A percentile compares a stretch with the other conserved stretches of the same genome.
phyloP scores from a whole-genome alignment of 495 filamentous ascomycete species.

The Penicillium longicatenatum region DNA sequence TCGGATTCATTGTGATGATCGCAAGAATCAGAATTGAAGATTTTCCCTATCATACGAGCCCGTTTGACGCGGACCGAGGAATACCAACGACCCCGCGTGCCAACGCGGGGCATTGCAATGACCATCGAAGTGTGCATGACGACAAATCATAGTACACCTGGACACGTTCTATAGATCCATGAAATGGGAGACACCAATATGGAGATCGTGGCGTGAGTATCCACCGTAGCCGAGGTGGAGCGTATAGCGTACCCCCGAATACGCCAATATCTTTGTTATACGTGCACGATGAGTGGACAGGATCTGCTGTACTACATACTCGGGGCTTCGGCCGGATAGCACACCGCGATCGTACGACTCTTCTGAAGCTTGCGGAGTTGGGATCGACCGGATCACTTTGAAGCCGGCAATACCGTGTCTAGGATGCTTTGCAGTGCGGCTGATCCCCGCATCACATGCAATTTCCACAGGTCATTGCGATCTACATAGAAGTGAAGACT shows the following conservation, averaged over 20 bases:
- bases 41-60: not conserved
- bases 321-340: not conserved
- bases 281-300: not conserved
- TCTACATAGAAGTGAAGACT: too few relatives aligned
- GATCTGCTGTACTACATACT: not conserved
- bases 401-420: too few relatives aligned
- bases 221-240: not conserved
- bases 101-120: constrained; percentile 9
- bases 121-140: not conserved
- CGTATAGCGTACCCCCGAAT: not conserved
- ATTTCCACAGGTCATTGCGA: too few relatives aligned
- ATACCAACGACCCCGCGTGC: not conserved
- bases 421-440: too few relatives aligned
- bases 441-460: too few relatives aligned
- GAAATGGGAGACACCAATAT: too few relatives aligned
- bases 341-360: not conserved
- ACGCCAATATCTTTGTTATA: not conserved
- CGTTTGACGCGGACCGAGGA: constrained; percentile 5
- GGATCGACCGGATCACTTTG: too few relatives aligned
- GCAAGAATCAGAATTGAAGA: not conserved
- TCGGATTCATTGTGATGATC: not conserved
- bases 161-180: not conserved
- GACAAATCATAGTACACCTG: not conserved
- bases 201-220: constrained; percentile 16
- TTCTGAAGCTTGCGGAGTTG: too few relatives aligned